phyloP scores from a whole-genome alignment of 345 rosid genomes.

The Microcos paniculata region DNA sequence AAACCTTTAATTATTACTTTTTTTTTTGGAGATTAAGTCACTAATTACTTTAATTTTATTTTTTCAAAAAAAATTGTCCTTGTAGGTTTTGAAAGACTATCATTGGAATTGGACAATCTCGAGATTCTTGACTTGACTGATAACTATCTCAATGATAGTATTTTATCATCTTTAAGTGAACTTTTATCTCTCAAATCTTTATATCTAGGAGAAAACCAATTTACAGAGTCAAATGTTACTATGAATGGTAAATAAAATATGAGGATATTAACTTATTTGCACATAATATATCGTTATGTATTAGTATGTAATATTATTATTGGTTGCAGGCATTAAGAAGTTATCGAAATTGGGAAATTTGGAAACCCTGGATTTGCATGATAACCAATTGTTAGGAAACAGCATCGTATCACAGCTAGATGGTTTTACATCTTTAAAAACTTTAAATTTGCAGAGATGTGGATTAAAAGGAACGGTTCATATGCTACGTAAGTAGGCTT shows the following conservation, averaged over 20 bases:
- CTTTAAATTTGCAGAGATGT: not conserved
- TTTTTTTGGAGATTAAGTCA: not conserved
- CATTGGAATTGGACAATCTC: not conserved
- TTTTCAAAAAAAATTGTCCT: not conserved
- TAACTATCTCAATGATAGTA: not conserved
- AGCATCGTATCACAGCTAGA: not conserved
- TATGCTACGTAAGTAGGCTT: not conserved
- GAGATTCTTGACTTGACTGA: not conserved
- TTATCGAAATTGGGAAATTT: not conserved
- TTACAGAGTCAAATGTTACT: not conserved
- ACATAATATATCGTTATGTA: no score
- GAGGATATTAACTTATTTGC: not conserved
- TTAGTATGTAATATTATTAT: not conserved
- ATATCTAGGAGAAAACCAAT: not conserved
- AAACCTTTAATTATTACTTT: not conserved
- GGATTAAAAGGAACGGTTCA: not conserved
- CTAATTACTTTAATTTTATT: not conserved
- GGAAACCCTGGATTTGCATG: not conserved
- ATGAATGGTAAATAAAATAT: no score
- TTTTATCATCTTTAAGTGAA: not conserved
- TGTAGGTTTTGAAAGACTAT: not conserved
- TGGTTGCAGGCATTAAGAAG: not conserved
- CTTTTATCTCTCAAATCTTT: not conserved
- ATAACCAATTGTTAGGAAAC: not conserved
- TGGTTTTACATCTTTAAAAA: not conserved